Evolutionary conservation across 352 stramenopile species (phyloP), one percentile per base, ranked within the genome.

Genomic region (Globisporangium megalacanthum): DNA sequence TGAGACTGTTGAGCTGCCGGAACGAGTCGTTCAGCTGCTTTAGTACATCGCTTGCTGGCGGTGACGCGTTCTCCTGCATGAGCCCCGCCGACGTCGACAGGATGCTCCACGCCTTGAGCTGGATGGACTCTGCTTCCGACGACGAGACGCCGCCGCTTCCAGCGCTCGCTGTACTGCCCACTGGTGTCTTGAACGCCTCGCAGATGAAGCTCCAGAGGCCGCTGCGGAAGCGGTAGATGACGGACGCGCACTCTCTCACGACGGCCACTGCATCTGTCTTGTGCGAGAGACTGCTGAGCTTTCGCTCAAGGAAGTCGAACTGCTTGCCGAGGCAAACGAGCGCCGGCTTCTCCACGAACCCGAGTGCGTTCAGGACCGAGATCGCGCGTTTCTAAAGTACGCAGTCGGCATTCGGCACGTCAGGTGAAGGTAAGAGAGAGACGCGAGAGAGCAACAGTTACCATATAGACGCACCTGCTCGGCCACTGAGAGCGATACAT

Each of bases 201-300:
- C 81, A 91, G 37, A 91, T 81, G 13, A 91, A 79, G 7, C 70
- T 65, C 83, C 83, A 91, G 8, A 93, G 56, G 0, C 83, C 77
- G 33, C 62, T 87, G 15, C 75, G 73, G 60, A 93, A 91, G 17
- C 79, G 76, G 25, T 69, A 69, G n/a, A 88, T 68, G 36, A 89
- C 58, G 5, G 64, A 72, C 0, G 71, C 68, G 44, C 75, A 86
- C 22, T 83, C 77, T 36, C 72, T 73, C 25, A 93, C 75, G n/a
- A 88, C 61, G 1, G 62, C 62, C 1, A 70, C 57, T 9, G 64
- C 50, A 14, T 72, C 62, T 4, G 20, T 47, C 19, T 75, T 46
- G 31, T 47, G n/a, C n/a, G 70, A 68, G 0, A 89, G 62, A 5
- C 64, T 49, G 0, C 37, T 33, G 4, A 92, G 57, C 35, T 78